Base-by-base conservation (phyloP, 2,329 filamentous ascomycete species). In the Fusarium euwallaceae region DNA sequence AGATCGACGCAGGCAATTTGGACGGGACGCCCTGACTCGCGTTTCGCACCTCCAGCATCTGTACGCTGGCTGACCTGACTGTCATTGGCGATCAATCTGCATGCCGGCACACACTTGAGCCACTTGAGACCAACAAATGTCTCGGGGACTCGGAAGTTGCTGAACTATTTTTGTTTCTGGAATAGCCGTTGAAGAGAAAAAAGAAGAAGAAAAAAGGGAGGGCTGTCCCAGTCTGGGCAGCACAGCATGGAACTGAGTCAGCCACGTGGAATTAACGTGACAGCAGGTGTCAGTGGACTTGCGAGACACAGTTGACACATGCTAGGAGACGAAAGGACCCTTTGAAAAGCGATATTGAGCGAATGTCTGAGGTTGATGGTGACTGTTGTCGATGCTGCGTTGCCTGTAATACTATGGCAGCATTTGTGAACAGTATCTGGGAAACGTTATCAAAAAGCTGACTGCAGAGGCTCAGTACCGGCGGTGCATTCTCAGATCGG, bases 191-290 rank as follows among this genome's bases (percentile, higher is more conserved):
- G 62, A 27, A 59, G 7, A 24, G 32, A 36, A 27, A 24, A 32
- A 36, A 48, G 14, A 24, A 60, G 22, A 29, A 45, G n/a, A 60
- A 45, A 58, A 58, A 58, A 39, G 12, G 20, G 51, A 16, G 22
- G 51, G 16, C 48, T 58, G 48, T 64, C 60, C 61, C 53, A 55
- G 32, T 27, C 34, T 60, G 34, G 51, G 66, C 69, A 73, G 59
- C 43, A 59, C 51, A 71, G 43, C 58, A 70, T 32, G 17, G 51
- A 34, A 60, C 37, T 27, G 53, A 69, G 61, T 60, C 66, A 61
- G 76, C 77, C 77, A 79, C 77, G 77, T 79, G 77, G 77, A 62
- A 72, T 66, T 62, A 76, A 70, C 68, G 69, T 76, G 74, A 78
- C 63, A 70, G 63, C 7, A 43, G 59, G 43, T 71, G 51, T 58